A percentile compares a stretch with the other conserved stretches of the same genome.
Conservation (phyloP, 371 early-diverging fungal genomes). For the Apophysomyces elegans region DNA sequence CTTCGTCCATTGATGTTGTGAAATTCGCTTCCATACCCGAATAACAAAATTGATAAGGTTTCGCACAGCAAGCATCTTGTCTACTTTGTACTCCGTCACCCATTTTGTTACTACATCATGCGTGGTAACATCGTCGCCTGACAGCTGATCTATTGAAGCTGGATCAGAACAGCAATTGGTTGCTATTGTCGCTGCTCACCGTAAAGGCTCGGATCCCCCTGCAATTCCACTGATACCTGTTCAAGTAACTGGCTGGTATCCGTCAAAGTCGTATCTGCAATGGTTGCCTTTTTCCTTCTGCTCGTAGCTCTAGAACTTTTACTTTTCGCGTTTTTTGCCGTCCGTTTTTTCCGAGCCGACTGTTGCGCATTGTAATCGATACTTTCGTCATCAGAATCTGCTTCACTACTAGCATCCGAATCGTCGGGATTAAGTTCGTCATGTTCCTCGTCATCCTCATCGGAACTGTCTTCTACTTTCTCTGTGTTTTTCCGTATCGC, state of each 20-base stretch:
- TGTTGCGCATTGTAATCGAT: constrained; percentile 22
- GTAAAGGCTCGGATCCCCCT: constrained; percentile 27
- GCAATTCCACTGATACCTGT: constrained; percentile 23
- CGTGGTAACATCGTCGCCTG: constrained; percentile 14
- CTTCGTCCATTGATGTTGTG: background rate
- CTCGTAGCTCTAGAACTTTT: constrained; percentile 8
- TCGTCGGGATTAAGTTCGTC: constrained; percentile 27
- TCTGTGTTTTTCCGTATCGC: constrained; percentile 19
- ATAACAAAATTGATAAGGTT: constrained; percentile 67
- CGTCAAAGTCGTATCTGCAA: constrained; percentile 19
- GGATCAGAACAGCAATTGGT: background rate
- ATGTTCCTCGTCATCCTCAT: constrained; percentile 23
- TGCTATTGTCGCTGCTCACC: constrained; percentile 20
- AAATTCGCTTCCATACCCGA: constrained; percentile 42
- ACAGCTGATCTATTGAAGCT: constrained; percentile 21
- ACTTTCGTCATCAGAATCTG: constrained; percentile 20
- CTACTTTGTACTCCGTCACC: constrained; percentile 28
- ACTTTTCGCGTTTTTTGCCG: constrained; percentile 12
- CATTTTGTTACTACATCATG: constrained; percentile 35
- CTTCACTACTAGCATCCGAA: constrained; percentile 1
- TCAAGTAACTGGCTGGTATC: constrained; percentile 40
- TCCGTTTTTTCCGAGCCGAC: constrained; percentile 11
- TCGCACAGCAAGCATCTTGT: constrained; percentile 39
- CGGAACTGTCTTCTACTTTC: constrained; percentile 10
- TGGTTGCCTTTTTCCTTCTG: constrained; percentile 12